Percentiles rank a stretch among this genome's conserved stretches.
These are phyloP conservation scores for Aspergillus melleus DNA, from an alignment of 2,329 filamentous ascomycete genomes.

Conservation along the genomic window DNA sequence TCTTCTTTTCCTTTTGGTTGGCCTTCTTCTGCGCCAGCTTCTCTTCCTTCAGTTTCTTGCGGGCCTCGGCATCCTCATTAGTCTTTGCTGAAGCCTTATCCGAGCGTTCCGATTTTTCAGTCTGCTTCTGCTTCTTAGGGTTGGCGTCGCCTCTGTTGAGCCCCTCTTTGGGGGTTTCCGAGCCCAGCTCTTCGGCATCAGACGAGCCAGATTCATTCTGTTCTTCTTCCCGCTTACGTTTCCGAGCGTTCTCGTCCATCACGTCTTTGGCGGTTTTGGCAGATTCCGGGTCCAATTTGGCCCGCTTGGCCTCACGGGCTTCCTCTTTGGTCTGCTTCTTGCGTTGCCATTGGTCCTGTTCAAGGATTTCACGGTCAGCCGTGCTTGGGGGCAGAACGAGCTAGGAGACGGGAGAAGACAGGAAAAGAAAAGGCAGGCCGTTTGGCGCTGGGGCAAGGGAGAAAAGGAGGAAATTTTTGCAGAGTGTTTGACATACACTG, in stretches of 20 bases:
- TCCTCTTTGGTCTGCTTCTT: conserved; percentile 96
- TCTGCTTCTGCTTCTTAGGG: conserved; percentile 58
- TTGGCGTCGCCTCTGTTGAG: conserved; percentile 51
- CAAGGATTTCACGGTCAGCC: conserved; percentile 19
- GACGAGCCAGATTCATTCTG: conserved; percentile 41
- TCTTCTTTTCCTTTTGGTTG: conserved; percentile 51
- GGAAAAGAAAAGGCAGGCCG: conserved; percentile 11
- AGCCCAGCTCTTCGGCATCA: conserved; percentile 43
- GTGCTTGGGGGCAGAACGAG: conserved; percentile 7
- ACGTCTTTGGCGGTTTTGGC: conserved; percentile 90
- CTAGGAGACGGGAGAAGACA: conserved; percentile 13
- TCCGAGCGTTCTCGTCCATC: conserved; percentile 78
- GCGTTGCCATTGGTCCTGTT: conserved; percentile 85
- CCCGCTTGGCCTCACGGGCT: conserved; percentile 76
- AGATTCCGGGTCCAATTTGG: conserved; percentile 88
- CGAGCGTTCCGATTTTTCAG: conserved; percentile 25
- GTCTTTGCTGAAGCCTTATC: conserved; percentile 24
- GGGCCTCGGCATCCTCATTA: conserved; percentile 35
- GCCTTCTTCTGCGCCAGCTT: conserved; percentile 50
- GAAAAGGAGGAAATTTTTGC: conserved; percentile 9
- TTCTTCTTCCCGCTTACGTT: conserved; percentile 73
- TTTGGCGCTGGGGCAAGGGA: conserved; percentile 6
- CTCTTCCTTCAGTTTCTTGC: conserved; percentile 40
- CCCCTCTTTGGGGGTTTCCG: conserved; percentile 61
- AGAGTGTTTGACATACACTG: conserved; percentile 61